Evolutionary conservation across 1,284 basidiomycete genomes (phyloP), one percentile per base, ranked within the genome.

Genomic region (Fomitopsis betulina): DNA sequence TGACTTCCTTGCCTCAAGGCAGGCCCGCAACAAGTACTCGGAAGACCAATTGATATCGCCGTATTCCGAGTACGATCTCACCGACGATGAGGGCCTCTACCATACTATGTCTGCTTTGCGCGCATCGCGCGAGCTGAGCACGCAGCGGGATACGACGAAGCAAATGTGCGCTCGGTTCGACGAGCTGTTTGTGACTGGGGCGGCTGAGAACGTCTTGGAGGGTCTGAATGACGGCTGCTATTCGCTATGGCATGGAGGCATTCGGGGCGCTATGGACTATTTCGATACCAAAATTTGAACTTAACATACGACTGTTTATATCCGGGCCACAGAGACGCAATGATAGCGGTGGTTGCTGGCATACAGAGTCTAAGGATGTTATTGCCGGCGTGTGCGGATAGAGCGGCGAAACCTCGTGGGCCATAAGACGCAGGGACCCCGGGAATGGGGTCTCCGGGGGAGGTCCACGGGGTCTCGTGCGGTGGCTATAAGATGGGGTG

Each of bases 21-120:
- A 62, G 55, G 60, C 56, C 40, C 60, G 60, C 40, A 63, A 63
- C 51, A 54, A 57, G 40, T 63, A 62, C 58, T 61, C 60, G 50
- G 72, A 75, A 37, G 70, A 72, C 47, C 68, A 66, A 43, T 63
- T 79, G 63, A 63, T 76, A 57, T 79, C 77, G 60, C 75, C 77
- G 27, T 76, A 76, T 62, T 58, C 62, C 25, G 68, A 72, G 53
- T 69, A 75, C 57, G 76, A 76, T 59, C 71, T 73, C 9, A 70
- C 75, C 56, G 78, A 81, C 62, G 70, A 77, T 57, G 76, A 80
- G 54, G 74, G 75, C 55, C 69, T 81, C 62, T 76, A 76, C 65
- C 66, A 72, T 51, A 66, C 67, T 55, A 65, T 74, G 32, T 65
- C 70, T 53, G 68, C 65, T 57, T 69, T 72, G 59, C 70, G 73